phyloP scores from a whole-genome alignment of 2,329 filamentous ascomycete species.

The Aspergillus quadricinctus region DNA sequence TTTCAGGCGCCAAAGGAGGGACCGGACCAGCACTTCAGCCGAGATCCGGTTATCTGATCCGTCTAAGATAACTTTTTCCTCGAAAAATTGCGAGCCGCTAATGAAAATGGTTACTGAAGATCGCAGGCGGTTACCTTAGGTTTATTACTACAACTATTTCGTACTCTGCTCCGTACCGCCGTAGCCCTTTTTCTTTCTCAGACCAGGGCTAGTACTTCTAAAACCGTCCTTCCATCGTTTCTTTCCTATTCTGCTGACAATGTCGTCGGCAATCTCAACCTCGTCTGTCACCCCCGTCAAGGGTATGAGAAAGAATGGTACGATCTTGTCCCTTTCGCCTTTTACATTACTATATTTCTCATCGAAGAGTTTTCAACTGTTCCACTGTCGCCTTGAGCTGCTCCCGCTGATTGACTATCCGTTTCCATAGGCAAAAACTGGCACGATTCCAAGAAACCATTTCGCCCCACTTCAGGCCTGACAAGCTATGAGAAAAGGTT shows the following conservation, averaged over 20 bases:
- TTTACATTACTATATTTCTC: conserved; percentile 7
- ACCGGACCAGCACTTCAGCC: conserved; percentile 21
- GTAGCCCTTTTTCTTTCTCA: background rate
- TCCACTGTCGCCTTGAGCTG: conserved; percentile 2
- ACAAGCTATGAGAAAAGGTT: conserved; percentile 74
- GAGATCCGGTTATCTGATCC: conserved; percentile 43
- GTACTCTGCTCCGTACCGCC: conserved; percentile 3
- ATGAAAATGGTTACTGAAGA: conserved; percentile 10
- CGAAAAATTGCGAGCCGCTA: conserved; percentile 11
- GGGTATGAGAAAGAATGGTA: conserved; percentile 84
- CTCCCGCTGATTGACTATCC: conserved; percentile 14
- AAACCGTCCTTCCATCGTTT: background rate
- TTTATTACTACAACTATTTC: conserved; percentile 1
- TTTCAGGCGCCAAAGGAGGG: background rate
- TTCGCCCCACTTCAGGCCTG: conserved; percentile 74
- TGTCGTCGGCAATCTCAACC: conserved; percentile 41
- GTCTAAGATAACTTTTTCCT: conserved; percentile 35
- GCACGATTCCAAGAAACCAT: conserved; percentile 78
- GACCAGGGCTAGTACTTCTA: background rate
- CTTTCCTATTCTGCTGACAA: conserved; percentile 23
- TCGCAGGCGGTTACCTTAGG: background rate
- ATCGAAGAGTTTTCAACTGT: conserved; percentile 11
- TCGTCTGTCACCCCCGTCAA: conserved; percentile 33
- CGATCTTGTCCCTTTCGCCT: conserved; percentile 18
- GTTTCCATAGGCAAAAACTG: conserved; percentile 78